A percentile compares a stretch with the other conserved stretches of the same genome.
Evolutionary conservation across 345 rosid species (phyloP).

Genomic region (Populus simonii): DNA sequence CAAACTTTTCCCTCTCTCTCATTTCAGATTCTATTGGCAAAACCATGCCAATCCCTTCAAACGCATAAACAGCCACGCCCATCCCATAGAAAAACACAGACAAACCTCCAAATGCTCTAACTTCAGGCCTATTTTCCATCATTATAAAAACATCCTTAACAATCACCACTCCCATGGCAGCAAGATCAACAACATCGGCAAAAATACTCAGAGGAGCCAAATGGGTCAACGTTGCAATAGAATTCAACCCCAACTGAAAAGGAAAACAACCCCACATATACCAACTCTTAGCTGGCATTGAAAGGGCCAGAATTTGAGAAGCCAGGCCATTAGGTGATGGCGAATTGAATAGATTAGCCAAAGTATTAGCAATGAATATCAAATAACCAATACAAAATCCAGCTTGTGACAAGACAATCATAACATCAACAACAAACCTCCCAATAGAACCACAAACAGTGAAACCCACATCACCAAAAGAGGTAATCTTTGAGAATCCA

Average conservation of each 20-base stretch:
- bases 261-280: conserved; percentile 79
- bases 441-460: conserved; percentile 71
- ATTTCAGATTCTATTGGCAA: conserved; percentile 69
- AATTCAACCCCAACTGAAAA: conserved; percentile 74
- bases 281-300: conserved; percentile 46
- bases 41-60: conserved; percentile 80
- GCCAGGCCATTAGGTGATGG: conserved; percentile 18
- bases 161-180: conserved; percentile 69
- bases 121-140: conserved; percentile 39
- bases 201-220: conserved; percentile 88
- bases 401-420: conserved; percentile 66
- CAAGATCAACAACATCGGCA: conserved; percentile 83
- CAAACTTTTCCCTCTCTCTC: conserved; percentile 57
- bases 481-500: conserved; percentile 45
- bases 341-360: conserved; percentile 42
- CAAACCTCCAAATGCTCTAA: conserved; percentile 56
- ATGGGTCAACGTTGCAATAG: conserved; percentile 68
- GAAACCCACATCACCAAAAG: conserved; percentile 84
- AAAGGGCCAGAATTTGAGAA: conserved; percentile 33
- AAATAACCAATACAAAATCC: conserved; percentile 87
- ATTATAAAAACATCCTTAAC: conserved; percentile 49
- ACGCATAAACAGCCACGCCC: conserved; percentile 77
- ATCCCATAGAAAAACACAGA: conserved; percentile 69
- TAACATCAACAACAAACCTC: conserved; percentile 56
- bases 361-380: conserved; percentile 63